phyloP scores from a whole-genome alignment of 495 filamentous ascomycete genomes.

The Daldinia decipiens region DNA sequence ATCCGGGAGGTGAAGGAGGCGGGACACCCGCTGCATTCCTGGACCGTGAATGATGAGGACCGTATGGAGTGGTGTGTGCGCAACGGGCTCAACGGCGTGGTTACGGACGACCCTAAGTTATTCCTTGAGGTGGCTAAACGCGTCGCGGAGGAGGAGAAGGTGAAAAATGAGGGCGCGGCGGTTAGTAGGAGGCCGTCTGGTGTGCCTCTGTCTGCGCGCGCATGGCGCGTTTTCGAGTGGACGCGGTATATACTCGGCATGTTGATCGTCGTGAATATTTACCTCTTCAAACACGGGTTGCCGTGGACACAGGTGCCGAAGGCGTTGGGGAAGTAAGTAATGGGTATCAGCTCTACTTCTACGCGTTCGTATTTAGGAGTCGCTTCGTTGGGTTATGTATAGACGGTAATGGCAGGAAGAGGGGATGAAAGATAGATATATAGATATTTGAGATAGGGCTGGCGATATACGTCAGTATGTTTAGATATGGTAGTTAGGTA shows the following conservation, averaged over 20 bases:
- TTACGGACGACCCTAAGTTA: slow-evolving; percentile 65
- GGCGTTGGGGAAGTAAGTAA: slow-evolving; percentile 22
- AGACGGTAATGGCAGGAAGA: neutral
- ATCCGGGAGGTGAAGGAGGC: slow-evolving; percentile 64
- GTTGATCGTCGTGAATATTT: slow-evolving; percentile 4
- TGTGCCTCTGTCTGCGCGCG: neutral
- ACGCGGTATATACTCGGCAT: slow-evolving; percentile 7
- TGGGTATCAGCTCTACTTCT: no score
- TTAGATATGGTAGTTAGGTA: neutral
- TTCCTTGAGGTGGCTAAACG: slow-evolving; percentile 57
- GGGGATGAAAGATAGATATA: neutral
- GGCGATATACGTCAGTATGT: neutral
- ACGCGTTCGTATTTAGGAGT: neutral
- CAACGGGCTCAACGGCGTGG: slow-evolving; percentile 52
- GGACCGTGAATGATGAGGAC: slow-evolving; percentile 83
- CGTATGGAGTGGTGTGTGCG: slow-evolving; percentile 77
- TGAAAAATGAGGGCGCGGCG: neutral
- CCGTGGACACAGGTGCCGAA: slow-evolving; percentile 25
- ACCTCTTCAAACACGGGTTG: slow-evolving; percentile 16
- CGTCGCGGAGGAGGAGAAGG: neutral
- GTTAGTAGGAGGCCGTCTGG: neutral
- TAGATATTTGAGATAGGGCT: no score
- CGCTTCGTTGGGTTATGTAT: neutral
- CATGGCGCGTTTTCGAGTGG: slow-evolving; percentile 15
- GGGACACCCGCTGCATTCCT: slow-evolving; percentile 71